These are phyloP conservation scores for Herpotrichia juniperi DNA, from an alignment of 2,329 filamentous ascomycete genomes.

Conservation along the genomic window DNA sequence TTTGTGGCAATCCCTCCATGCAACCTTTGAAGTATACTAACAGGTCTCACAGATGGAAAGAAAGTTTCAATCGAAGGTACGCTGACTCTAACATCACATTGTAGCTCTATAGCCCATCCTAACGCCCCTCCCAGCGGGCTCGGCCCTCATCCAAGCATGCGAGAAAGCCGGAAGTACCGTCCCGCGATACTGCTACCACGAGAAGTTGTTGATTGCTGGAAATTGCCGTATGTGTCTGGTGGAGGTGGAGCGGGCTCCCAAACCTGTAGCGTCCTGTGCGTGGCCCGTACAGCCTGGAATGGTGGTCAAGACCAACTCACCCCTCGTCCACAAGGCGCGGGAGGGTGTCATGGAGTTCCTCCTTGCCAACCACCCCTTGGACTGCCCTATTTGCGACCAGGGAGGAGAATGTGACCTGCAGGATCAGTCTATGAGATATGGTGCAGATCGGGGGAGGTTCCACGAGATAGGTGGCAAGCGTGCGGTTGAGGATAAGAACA, in stretches of 20 bases:
- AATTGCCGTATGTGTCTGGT: conserved; percentile 99
- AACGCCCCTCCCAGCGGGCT: conserved; percentile 71
- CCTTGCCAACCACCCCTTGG: conserved; percentile 92
- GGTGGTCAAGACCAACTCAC: conserved; percentile 98
- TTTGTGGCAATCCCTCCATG: conserved; percentile 55
- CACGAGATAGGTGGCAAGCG: conserved; percentile 96
- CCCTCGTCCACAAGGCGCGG: conserved; percentile 93
- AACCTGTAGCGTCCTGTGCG: conserved; percentile 96
- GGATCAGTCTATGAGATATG: conserved; percentile 99
- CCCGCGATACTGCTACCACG: conserved; percentile 98
- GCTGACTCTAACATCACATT: conserved; percentile 14
- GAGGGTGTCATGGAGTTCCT: conserved; percentile 99
- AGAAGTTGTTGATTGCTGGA: conserved; percentile 99
- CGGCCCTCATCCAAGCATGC: conserved; percentile 97
- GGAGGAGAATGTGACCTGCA: conserved; percentile 99
- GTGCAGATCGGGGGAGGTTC: conserved; percentile 93
- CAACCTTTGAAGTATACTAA: conserved; percentile 38
- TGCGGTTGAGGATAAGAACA: conserved; percentile 99
- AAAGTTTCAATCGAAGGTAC: conserved; percentile 97
- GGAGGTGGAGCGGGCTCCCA: conserved; percentile 94
- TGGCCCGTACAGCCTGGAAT: conserved; percentile 99
- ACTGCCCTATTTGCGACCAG: conserved; percentile 98
- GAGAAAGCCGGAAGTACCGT: conserved; percentile 94
- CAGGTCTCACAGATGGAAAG: conserved; percentile 77
- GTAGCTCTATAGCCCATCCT: conserved; percentile 26